phyloP scores from a whole-genome alignment of 805 yeast genomes.

The Cyberlindnera mrakii region DNA sequence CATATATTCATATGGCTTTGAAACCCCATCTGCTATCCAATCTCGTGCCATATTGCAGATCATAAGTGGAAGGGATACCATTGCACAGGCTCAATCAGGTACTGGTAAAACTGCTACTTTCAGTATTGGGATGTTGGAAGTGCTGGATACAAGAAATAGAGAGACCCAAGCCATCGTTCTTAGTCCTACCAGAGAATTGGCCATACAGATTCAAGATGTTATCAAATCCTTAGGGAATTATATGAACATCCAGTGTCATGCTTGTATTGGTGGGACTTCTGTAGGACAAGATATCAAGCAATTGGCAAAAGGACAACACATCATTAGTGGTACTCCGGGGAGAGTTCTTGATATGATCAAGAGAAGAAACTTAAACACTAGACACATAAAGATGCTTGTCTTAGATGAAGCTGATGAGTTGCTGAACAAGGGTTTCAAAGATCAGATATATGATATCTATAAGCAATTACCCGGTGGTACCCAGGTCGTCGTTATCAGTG shows the following conservation, averaged over 20 bases:
- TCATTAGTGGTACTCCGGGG: slow-evolving; percentile 97
- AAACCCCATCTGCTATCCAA: slow-evolving; percentile 95
- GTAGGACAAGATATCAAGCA: slow-evolving; percentile 76
- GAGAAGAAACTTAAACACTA: slow-evolving; percentile 67
- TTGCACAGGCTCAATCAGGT: slow-evolving; percentile 99
- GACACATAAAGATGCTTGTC: slow-evolving; percentile 79
- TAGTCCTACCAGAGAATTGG: slow-evolving; percentile 96
- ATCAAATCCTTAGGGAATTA: slow-evolving; percentile 81
- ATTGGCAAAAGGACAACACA: slow-evolving; percentile 75
- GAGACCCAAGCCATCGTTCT: slow-evolving; percentile 85
- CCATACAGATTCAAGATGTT: slow-evolving; percentile 87
- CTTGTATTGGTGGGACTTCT: slow-evolving; percentile 91
- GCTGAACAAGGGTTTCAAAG: slow-evolving; percentile 88
- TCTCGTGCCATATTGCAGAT: slow-evolving; percentile 95
- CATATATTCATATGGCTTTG: slow-evolving; percentile 88
- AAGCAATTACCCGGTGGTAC: slow-evolving; percentile 74
- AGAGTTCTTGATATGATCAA: slow-evolving; percentile 88
- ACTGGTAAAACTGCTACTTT: slow-evolving; percentile 99
- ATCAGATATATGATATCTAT: slow-evolving; percentile 90
- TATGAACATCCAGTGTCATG: slow-evolving; percentile 80
- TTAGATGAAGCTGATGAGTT: slow-evolving; percentile 97
- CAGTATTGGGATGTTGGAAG: slow-evolving; percentile 88
- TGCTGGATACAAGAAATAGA: slow-evolving; percentile 63
- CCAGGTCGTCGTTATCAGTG: slow-evolving; percentile 92
- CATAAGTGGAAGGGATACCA: slow-evolving; percentile 87